Evolutionary conservation across 2,329 filamentous ascomycete genomes (phyloP), one percentile per base, ranked within the genome.

Genomic region (Rutstroemia sp.): DNA sequence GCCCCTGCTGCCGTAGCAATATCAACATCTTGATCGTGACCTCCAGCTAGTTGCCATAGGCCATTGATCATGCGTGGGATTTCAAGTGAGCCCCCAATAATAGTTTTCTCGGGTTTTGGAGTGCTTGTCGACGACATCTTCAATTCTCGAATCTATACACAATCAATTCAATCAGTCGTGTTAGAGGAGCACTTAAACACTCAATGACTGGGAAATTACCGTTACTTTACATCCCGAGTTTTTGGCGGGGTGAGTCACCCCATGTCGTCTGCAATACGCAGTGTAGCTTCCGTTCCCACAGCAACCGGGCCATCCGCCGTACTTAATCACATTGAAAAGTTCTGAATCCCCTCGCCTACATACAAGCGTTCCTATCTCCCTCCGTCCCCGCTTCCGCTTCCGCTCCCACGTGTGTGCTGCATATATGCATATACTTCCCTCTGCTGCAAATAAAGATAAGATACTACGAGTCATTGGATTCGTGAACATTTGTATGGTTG

Each of bases 31-130:
- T 61, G 19, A 44, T 63, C 59, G 39, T 61, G 59, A 27, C 57
- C 57, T 30, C 60, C 59, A 8, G 60, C 60, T 38, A 62, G 56
- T 30, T 62, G 59, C 61, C 59, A 60, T 16, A 61, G 45, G 25
- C 59, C 59, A 4, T 49, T 55, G 19, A 61, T 51, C 51, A 61
- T 55, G 1, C 61, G 56, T 44, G 61, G 57, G n/a, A 61, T 57
- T 14, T 57, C 48, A 44, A 60, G 34, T 3, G 53, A 54, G 6
- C 40, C 54, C 9, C 56, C 51, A 30, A 57, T 57, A 8, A 42
- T 9, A 4, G 48, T 42, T 23, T 21, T 8, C 16, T 42, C 19
- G 7, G 36, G 36, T 42, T 42, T 8, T 2, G 1, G 10, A 10
- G 30, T 14, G 5, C 1, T 34, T 34, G 30, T 34, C 30, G 30